Base-by-base conservation (phyloP, 1,139 yeast genomes). In the Pichia terricola region DNA sequence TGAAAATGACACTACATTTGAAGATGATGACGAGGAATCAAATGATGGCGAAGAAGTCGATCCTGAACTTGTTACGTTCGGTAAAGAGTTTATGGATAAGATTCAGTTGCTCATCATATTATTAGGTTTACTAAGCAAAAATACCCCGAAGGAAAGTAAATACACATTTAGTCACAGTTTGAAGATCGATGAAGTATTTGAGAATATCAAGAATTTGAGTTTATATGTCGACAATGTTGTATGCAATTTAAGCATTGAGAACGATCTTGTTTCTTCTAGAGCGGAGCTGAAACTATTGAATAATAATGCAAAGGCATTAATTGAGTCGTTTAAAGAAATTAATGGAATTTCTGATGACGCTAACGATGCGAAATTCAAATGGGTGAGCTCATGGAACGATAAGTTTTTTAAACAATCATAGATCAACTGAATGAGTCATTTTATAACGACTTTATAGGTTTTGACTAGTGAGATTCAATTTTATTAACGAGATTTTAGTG, bases 41-140 rank as follows among this genome's bases (percentile, higher is more conserved):
- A 69, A 66, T 3, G 65, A 59, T 2, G 68, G 60, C 1, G 62
- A 61, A 1, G 60, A 58, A 2, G 63, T 61, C 4, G 61, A 58
- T 35, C 57, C 49, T 4, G 63, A 63, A 9, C 64, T 65, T 5
- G 50, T 67, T 2, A 61, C 59, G 25, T 73, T 66, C 53, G 69
- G 77, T 11, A 60, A 68, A 46, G 54, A 43, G 26, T 79, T 83
- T 82, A 59, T 68, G 34, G 65, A 60, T 31, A 79, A 77, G 50
- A 63, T 80, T 47, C 77, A 75, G 50, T 58, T 80, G 52, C 63
- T 80, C 26, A 79, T 73, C 54, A 59, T 80, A 5, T 60, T 81
- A 26, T 60, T 79, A 22, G 62, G 71, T 1, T 77, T 86, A 4
- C 67, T 79, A 45, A 66, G 69, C 40, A 79, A 75, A 54, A 75